phyloP scores from a whole-genome alignment of 2,329 filamentous ascomycete species.

The Neospermospora avenae region DNA sequence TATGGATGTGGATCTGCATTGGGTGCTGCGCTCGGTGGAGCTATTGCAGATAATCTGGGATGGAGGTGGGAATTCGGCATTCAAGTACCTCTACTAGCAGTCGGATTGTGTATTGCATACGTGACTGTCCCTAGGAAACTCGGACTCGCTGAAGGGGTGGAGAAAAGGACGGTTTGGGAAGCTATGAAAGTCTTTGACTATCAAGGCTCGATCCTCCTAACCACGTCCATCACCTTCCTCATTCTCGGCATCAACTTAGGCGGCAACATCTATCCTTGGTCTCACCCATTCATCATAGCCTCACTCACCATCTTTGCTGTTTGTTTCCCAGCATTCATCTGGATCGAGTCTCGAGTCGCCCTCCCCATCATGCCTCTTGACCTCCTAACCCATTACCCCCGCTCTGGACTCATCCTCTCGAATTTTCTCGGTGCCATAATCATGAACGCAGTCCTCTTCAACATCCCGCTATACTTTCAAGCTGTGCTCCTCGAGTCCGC shows the following conservation, averaged over 20 bases:
- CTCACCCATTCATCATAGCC: slow-evolving; percentile 54
- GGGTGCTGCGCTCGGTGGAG: slow-evolving; percentile 67
- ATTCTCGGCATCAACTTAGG: slow-evolving; percentile 60
- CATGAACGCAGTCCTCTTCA: slow-evolving; percentile 48
- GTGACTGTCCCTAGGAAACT: slow-evolving; percentile 50
- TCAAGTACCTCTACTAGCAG: slow-evolving; percentile 47
- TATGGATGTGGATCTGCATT: slow-evolving; percentile 57
- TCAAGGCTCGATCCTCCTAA: slow-evolving; percentile 51
- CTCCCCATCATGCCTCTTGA: slow-evolving; percentile 59
- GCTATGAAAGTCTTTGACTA: slow-evolving; percentile 56
- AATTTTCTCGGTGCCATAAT: slow-evolving; percentile 52
- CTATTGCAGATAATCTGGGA: slow-evolving; percentile 66
- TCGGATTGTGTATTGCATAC: slow-evolving; percentile 46
- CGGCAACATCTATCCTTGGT: slow-evolving; percentile 62
- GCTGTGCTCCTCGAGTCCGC: slow-evolving; percentile 68
- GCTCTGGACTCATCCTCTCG: slow-evolving; percentile 55
- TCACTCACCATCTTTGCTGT: slow-evolving; percentile 48
- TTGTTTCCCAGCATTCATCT: slow-evolving; percentile 50
- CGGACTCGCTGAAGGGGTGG: slow-evolving; percentile 44
- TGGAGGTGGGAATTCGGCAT: slow-evolving; percentile 72
- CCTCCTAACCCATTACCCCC: slow-evolving; percentile 48
- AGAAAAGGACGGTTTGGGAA: slow-evolving; percentile 43
- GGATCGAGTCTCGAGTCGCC: slow-evolving; percentile 47
- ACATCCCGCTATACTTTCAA: slow-evolving; percentile 57
- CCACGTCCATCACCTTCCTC: slow-evolving; percentile 49